These are phyloP conservation scores for Rubia yunnanensis DNA, from an alignment of 257 asterid genomes.

Conservation along the genomic window DNA sequence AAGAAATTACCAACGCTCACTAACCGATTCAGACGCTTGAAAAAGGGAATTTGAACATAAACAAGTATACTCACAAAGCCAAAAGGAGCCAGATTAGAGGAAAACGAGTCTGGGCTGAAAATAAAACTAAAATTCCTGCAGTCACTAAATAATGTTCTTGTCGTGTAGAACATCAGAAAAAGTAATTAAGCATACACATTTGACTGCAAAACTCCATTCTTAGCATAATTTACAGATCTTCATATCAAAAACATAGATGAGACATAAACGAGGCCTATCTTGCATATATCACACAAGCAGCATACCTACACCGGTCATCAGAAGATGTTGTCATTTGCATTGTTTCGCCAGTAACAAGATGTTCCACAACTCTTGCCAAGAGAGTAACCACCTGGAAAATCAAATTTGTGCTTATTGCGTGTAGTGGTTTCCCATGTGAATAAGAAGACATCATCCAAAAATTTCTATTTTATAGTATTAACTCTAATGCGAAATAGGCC, in stretches of 20 bases:
- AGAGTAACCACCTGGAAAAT: slow-evolving; percentile 71
- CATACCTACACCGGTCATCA: slow-evolving; percentile 87
- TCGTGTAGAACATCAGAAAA: neutral
- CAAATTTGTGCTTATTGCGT: neutral
- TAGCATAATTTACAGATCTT: neutral
- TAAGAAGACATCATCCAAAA: neutral
- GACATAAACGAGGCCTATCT: neutral
- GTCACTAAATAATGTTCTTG: neutral
- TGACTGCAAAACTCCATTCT: neutral
- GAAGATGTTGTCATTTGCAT: slow-evolving; percentile 90
- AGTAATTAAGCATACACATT: neutral
- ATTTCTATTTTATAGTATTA: neutral
- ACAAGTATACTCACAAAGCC: neutral
- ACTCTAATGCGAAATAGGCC: too few species aligned
- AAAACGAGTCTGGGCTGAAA: neutral
- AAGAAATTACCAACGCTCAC: too few species aligned
- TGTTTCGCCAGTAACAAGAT: slow-evolving; percentile 96
- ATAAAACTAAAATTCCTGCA: neutral
- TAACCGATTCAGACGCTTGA: too few species aligned
- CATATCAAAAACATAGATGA: neutral
- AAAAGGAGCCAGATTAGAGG: neutral
- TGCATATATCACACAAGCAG: neutral
- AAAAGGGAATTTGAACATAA: too few species aligned
- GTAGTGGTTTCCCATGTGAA: neutral
- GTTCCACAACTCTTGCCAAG: slow-evolving; percentile 83